Evolutionary conservation across 2,329 filamentous ascomycete species (phyloP).

Genomic region (Arachnomyces sp.): DNA sequence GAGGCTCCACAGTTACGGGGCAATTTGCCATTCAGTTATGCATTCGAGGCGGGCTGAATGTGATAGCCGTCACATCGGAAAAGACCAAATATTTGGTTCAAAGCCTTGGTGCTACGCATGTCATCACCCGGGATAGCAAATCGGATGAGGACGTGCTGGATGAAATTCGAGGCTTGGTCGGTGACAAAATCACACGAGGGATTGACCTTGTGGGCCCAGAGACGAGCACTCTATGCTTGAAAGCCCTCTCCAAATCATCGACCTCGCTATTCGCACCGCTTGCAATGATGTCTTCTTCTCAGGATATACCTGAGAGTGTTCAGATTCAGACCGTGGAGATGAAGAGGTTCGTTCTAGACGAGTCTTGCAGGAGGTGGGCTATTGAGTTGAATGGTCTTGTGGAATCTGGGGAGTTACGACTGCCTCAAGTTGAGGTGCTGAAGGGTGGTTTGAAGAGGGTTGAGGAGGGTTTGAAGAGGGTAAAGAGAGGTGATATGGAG

Average conservation of each 20-base stretch:
- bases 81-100: conserved; percentile 23
- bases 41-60: conserved; percentile 24
- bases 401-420: conserved; percentile 17
- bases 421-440: conserved; percentile 26
- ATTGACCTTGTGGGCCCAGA: conserved; percentile 32
- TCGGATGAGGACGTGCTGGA: conserved; percentile 24
- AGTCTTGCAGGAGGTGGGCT: conserved; percentile 20
- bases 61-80: conserved; percentile 30
- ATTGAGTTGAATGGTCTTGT: conserved; percentile 25
- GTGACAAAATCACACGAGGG: conserved; percentile 21
- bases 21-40: conserved; percentile 37
- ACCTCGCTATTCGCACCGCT: conserved; percentile 27
- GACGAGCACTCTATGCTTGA: conserved; percentile 24
- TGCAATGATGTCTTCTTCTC: conserved; percentile 25
- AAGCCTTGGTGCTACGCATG: conserved; percentile 25
- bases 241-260: conserved; percentile 18
- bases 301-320: conserved; percentile 22
- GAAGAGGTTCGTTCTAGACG: conserved; percentile 33
- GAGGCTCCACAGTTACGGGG: conserved; percentile 35
- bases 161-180: conserved; percentile 17
- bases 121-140: conserved; percentile 29
- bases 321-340: conserved; percentile 31
- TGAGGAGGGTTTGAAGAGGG: conserved; percentile 23
- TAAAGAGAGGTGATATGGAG: conserved; percentile 28
- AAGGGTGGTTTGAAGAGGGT: conserved; percentile 27